Base-by-base conservation (phyloP, 345 rosid species). In the Garcia nutans region DNA sequence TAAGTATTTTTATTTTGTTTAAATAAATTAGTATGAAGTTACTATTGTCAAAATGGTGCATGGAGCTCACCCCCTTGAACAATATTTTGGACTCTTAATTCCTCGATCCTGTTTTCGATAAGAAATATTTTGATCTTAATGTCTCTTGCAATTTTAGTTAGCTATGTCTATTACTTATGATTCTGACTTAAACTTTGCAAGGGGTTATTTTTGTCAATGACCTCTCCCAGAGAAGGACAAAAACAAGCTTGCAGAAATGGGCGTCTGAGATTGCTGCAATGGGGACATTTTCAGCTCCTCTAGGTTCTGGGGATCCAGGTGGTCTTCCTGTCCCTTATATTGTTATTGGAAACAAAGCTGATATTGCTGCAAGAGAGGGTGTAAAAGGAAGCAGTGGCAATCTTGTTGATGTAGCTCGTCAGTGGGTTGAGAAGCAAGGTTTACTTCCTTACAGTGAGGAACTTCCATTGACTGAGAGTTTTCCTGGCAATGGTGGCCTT, bases 381-480 rank as follows among this genome's bases (percentile, higher is more conserved):
- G 87, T 91, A 28, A 89, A 87, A 84, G 97, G 97, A 88, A 96
- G 99, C 87, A 92, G 97, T 70, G 97, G 98, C 75, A 96, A 92
- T 85, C 98, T 96, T 57, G 97, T 96, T 71, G 99, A 96, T 80
- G 98, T 80, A 50, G 99, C 99, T 85, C 98, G 97, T 20, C 97
- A 89, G 74, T 96, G 99, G 99, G 97, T 96, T 50, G 99, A 96
- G 91, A 96, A 93, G 84, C 99, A 96, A 87, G 99, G 99, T 61
- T 86, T 96, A 84, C 96, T 96, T 84, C 84, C 98, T 33, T 80
- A 93, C 58, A 93, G 91, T 62, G 98, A 92, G 72, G 98, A 93
- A 69, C 97, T 96, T 85, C 99, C 99, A 20, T 87, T 93, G 75
- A 91, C 93, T 67, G 98, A 92, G 85, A 89, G 91, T 84, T 96